These are phyloP conservation scores for Tilletia walkeri DNA, from an alignment of 1,284 basidiomycete species.

Conservation along the genomic window DNA sequence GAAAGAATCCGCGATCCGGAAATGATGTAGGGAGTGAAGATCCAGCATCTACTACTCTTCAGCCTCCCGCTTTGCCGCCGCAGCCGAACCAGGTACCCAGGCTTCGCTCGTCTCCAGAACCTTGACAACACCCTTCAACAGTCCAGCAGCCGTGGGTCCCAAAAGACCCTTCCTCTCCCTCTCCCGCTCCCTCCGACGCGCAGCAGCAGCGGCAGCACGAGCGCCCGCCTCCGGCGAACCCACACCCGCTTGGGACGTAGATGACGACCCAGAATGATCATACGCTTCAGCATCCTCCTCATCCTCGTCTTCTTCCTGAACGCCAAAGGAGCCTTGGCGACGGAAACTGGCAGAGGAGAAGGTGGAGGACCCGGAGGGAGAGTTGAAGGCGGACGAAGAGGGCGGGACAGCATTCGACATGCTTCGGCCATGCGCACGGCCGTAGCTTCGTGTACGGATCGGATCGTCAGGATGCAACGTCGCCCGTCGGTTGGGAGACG, in stretches of 20 bases:
- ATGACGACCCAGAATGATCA: neutral
- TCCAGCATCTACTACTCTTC: neutral
- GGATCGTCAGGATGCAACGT: conserved; percentile 1
- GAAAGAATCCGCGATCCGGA: too few species aligned
- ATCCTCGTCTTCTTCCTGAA: conserved; percentile 20
- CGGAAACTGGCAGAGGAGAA: conserved; percentile 8
- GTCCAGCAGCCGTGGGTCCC: conserved; percentile 36
- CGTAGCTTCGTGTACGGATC: neutral
- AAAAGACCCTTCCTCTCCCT: conserved; percentile 36
- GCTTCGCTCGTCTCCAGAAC: conserved; percentile 47
- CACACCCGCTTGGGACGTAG: too few species aligned
- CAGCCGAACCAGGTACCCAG: conserved; percentile 40
- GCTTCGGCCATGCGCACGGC: conserved; percentile 3
- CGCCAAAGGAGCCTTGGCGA: conserved; percentile 17
- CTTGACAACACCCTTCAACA: conserved; percentile 44
- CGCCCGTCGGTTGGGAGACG: neutral
- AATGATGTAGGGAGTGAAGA: too few species aligned
- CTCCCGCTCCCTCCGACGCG: neutral
- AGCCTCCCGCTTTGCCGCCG: neutral
- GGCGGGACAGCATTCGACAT: conserved; percentile 1
- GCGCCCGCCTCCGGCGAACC: too few species aligned
- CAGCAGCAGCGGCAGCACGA: too few species aligned
- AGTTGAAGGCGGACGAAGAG: neutral
- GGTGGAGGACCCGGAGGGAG: neutral
- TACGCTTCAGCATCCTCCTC: conserved; percentile 18